These are phyloP conservation scores for Gliomastix tumulicola DNA, from an alignment of 2,329 filamentous ascomycete species.

Conservation along the genomic window DNA sequence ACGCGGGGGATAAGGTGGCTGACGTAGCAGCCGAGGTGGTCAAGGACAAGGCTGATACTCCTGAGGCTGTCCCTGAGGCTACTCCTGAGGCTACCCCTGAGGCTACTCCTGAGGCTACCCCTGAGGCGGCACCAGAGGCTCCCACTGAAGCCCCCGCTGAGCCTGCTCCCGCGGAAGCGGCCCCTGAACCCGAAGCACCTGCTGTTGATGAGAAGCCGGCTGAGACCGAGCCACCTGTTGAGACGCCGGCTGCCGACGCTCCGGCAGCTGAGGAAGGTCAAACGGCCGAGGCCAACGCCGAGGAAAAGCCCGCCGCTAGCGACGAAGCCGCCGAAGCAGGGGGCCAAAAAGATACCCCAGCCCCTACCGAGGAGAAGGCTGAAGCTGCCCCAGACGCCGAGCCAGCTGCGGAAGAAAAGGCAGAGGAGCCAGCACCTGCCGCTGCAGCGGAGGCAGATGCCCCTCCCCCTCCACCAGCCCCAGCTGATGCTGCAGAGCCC, in stretches of 20 bases:
- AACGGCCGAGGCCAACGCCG: not conserved
- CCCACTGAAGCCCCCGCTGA: not conserved
- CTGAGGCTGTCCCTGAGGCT: constrained; percentile 3
- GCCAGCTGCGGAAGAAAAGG: constrained; percentile 1
- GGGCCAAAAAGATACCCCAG: not conserved
- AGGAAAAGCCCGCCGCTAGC: not conserved
- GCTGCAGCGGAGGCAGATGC: too few relatives aligned
- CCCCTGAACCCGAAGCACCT: constrained; percentile 2
- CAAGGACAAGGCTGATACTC: constrained; percentile 4
- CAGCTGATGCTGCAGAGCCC: too few relatives aligned
- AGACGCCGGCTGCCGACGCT: not conserved
- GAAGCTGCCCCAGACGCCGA: too few relatives aligned
- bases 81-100: constrained; percentile 3
- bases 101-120: constrained; percentile 2
- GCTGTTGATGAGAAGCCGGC: constrained; percentile 2
- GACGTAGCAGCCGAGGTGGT: too few relatives aligned
- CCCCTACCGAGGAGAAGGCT: not conserved
- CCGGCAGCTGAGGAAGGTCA: not conserved
- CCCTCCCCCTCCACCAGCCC: too few relatives aligned
- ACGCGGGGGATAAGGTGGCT: too few relatives aligned
- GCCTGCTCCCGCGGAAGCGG: constrained; percentile 1
- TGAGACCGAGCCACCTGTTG: constrained; percentile 1
- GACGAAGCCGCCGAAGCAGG: not conserved
- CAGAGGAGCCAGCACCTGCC: constrained; percentile 1
- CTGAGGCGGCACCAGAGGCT: constrained; percentile 1